Base-by-base conservation (phyloP, 2,329 filamentous ascomycete species). In the Paracamarosporium sp. region DNA sequence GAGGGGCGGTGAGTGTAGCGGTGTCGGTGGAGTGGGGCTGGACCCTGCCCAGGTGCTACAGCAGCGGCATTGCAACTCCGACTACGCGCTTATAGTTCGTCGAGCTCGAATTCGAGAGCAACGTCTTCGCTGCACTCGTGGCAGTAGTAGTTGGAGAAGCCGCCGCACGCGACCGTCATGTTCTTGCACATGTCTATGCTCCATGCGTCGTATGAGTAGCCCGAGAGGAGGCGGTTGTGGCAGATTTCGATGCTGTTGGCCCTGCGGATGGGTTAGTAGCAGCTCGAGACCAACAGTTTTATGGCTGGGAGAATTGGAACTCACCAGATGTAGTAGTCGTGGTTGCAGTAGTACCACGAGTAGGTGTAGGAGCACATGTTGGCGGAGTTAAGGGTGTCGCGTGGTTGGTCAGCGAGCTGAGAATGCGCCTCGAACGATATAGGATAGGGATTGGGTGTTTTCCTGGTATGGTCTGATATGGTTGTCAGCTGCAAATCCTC, bases 151-250 rank as follows among this genome's bases (percentile, higher is more conserved):
- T 78, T 78, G 33, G 74, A 76, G 61, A 80, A 79, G 48, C 79
- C 79, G 50, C 73, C 75, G 62, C 78, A 80, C 36, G 64, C 69
- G 24, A 76, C 74, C 17, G 68, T 69, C 65, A 76, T 77, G 63
- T 78, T 77, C 60, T 77, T 78, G 68, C 78, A 80, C 77, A 80
- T 81, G 67, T 81, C 80, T 63, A 78, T 79, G 55, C 76, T 77
- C 79, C 79, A 82, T 22, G 78, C 76, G 57, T 82, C 80, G 64
- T 78, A 78, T 2, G 79, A 81, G 69, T 82, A 81, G 56, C 79
- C 76, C 17, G 74, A 78, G 22, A 82, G 74, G 6, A 79, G 76
- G 17, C 80, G 76, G 52, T 76, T 78, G 9, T 67, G 71, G 71
- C 80, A 81, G 60, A 79, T 73, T 64, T 82, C 80, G 57, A 81